Base-by-base conservation (phyloP, 441 rosid species). In the Erysimum pusillum region DNA sequence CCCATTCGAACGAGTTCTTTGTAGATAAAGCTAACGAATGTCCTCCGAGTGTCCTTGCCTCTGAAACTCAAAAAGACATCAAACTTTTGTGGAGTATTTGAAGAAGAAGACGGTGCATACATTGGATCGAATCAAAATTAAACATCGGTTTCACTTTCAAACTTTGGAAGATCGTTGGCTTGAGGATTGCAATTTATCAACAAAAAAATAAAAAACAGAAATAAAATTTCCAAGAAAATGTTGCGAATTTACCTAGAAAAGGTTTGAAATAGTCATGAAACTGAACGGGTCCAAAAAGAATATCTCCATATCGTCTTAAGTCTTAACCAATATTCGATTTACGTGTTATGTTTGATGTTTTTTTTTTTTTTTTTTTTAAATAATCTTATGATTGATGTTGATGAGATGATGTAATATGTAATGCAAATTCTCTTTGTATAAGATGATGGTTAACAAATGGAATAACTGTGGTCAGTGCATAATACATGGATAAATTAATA, bases 11-110 rank as follows among this genome's bases (percentile, higher is more conserved):
- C 1, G 12, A 87, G 77, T 22, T 80, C 74, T 20, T 58, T 28
- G 72, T 67, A 81, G 63, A 87, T 86, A 2, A 73, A 76, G 6
- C 51, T 34, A 13, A 79, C 73, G 79, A 89, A 68, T 67, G 52
- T 41, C 2, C 12, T 10, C 48, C 91, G 84, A 9, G 87, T 82
- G 81, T 89, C 91, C 0, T 61, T 69, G 15, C 89, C 90, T 34
- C 88, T 80, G 73, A 86, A 89, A 68, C 90, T 89, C 18, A 87
- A 78, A 77, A 89, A 89, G 69, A 86, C 89, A 71, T 87, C 94
- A 49, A 51, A 60, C 32, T 51, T 76, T 15, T 34, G 56, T 10
- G 36, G 62, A 18, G 20, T 1, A n/a, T 67, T 20, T 14, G 53
- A 17, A 15, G 67, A 58, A 32, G 71, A 28, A 5, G 78, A 73